Evolutionary conservation across 169 alveolate species (phyloP).

Genomic region (Cyclospora cayetanensis): DNA sequence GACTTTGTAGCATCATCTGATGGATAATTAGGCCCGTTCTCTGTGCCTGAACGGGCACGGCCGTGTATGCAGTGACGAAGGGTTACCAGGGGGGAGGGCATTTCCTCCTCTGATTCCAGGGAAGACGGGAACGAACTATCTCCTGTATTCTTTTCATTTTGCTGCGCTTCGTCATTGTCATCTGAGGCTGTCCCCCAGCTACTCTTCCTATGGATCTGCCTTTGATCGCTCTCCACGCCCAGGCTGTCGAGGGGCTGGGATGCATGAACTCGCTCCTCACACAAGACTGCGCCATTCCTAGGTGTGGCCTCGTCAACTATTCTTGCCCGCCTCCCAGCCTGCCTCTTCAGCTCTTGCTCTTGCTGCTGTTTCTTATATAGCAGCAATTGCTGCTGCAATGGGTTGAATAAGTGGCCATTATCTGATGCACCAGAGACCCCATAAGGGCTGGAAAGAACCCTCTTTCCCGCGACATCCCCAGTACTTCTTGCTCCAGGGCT

Average conservation of each 20-base stretch:
- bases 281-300: not conserved
- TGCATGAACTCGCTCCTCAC: not conserved
- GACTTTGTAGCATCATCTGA: not conserved
- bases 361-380: not conserved
- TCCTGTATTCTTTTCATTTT: too few relatives aligned
- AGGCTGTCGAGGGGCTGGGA: not conserved
- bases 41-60: not conserved
- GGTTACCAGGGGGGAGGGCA: not conserved
- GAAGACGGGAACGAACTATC: too few relatives aligned
- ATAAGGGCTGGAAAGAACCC: not conserved
- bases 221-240: too few relatives aligned
- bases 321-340: not conserved
- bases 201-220: too few relatives aligned
- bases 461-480: not conserved
- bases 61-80: conserved; percentile 22
- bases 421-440: not conserved
- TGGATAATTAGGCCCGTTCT: not conserved
- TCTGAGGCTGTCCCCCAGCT: too few relatives aligned
- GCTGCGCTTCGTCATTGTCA: too few relatives aligned
- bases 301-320: not conserved
- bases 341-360: not conserved
- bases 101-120: not conserved
- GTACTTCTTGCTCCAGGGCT: not conserved
- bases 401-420: not conserved
- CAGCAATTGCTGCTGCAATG: not conserved